Conservation (phyloP, 768 basidiomycete genomes). For the Hericium erinaceus region DNA sequence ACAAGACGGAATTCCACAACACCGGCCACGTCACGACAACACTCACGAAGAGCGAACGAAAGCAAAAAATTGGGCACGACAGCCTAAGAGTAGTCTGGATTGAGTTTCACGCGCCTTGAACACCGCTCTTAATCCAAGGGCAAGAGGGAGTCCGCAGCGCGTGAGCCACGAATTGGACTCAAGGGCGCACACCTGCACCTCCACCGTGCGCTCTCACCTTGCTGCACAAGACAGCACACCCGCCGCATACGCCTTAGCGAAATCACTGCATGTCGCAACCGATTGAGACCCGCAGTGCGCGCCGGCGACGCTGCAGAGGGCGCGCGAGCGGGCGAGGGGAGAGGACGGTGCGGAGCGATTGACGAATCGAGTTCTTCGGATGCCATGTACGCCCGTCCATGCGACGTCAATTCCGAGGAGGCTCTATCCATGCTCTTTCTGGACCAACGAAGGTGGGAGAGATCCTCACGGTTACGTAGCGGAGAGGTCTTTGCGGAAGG, state of each 20-base stretch:
- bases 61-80: background rate
- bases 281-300: background rate
- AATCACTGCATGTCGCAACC: background rate
- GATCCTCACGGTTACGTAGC: no score
- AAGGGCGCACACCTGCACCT: background rate
- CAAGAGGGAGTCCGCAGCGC: no score
- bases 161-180: no score
- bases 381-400: no score
- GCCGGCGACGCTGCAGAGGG: background rate
- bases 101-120: background rate
- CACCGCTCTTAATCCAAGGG: no score
- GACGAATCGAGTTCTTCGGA: no score
- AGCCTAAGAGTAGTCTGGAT: background rate
- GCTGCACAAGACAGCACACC: background rate
- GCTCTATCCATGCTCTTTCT: no score
- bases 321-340: background rate
- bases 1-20: no score
- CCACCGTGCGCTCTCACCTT: background rate
- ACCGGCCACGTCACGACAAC: no score
- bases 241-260: background rate
- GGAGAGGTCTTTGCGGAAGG: no score
- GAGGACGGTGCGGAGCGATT: background rate
- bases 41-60: background rate
- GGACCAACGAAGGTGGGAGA: no score
- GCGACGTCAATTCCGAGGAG: no score